Conservation (phyloP, 2,329 filamentous ascomycete genomes). For the Sphaerulina vaccinii region DNA sequence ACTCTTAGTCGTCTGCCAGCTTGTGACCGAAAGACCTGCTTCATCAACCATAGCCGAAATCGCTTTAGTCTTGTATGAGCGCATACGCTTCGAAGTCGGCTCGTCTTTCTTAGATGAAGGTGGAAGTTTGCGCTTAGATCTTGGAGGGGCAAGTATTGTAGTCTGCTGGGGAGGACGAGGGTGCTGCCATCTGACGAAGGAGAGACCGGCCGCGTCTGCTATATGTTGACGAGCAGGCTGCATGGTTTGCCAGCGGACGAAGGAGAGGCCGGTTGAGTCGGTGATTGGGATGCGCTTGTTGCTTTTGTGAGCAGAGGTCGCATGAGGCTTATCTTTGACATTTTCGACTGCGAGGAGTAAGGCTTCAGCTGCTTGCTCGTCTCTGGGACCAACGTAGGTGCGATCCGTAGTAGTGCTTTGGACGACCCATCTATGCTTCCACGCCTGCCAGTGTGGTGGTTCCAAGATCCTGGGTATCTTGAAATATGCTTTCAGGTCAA, state of each 20-base stretch:
- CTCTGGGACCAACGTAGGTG: not conserved
- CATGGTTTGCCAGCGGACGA: slow-evolving; percentile 1
- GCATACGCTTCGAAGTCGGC: not conserved
- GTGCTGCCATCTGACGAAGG: not conserved
- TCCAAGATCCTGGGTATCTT: slow-evolving; percentile 1
- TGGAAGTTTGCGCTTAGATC: too few species aligned
- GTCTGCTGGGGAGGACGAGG: not conserved
- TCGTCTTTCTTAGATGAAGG: not conserved
- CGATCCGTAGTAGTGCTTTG: not conserved
- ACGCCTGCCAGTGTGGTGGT: not conserved
- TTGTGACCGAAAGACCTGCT: not conserved
- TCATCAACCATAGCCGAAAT: not conserved
- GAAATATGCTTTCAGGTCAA: not conserved
- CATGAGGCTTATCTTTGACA: not conserved
- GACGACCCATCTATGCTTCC: not conserved
- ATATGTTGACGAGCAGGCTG: too few species aligned
- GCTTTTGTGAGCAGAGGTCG: not conserved
- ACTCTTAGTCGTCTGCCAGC: too few species aligned
- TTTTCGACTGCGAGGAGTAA: not conserved
- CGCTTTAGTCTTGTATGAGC: not conserved
- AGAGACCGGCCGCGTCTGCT: not conserved
- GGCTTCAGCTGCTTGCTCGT: not conserved
- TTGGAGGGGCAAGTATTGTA: too few species aligned
- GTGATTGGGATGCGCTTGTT: not conserved
- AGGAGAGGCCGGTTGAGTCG: not conserved